Evolutionary conservation across 2,329 filamentous ascomycete genomes (phyloP).

Genomic region (Apiospora arundinis): DNA sequence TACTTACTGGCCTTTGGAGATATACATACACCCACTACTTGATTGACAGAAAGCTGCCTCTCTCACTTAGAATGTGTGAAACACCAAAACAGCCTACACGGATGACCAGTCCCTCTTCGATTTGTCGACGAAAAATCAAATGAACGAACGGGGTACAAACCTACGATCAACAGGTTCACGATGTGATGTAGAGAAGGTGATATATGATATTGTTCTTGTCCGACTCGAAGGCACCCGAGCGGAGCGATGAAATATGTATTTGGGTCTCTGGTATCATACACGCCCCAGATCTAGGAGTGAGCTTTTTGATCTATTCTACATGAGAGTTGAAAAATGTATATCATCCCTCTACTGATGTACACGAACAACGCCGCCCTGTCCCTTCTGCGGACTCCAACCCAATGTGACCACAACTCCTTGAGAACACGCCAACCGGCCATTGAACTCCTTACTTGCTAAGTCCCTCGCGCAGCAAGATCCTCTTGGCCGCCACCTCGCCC

Average conservation of each 20-base stretch:
- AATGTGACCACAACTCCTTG: neutral
- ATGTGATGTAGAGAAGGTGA: too few relatives aligned
- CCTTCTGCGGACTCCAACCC: too few relatives aligned
- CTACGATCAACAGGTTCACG: too few relatives aligned
- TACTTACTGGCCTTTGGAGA: too few relatives aligned
- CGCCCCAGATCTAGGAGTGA: neutral
- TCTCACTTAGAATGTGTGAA: too few relatives aligned
- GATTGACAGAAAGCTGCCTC: too few relatives aligned
- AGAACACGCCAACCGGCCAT: neutral
- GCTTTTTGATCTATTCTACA: neutral
- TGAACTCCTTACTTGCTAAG: neutral
- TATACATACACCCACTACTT: too few relatives aligned
- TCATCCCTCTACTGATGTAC: neutral
- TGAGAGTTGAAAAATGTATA: neutral
- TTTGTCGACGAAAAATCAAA: too few relatives aligned
- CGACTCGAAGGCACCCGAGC: neutral
- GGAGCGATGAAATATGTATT: neutral
- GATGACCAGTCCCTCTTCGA: too few relatives aligned
- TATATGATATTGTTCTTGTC: neutral
- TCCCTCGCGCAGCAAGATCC: neutral
- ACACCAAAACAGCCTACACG: too few relatives aligned
- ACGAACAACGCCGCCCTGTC: neutral
- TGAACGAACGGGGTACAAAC: too few relatives aligned
- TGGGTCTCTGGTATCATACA: constrained; percentile 4
- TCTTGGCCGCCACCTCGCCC: constrained; percentile 29